Evolutionary conservation across 352 stramenopile species (phyloP).

Genomic region (Phytophthora crassamura): DNA sequence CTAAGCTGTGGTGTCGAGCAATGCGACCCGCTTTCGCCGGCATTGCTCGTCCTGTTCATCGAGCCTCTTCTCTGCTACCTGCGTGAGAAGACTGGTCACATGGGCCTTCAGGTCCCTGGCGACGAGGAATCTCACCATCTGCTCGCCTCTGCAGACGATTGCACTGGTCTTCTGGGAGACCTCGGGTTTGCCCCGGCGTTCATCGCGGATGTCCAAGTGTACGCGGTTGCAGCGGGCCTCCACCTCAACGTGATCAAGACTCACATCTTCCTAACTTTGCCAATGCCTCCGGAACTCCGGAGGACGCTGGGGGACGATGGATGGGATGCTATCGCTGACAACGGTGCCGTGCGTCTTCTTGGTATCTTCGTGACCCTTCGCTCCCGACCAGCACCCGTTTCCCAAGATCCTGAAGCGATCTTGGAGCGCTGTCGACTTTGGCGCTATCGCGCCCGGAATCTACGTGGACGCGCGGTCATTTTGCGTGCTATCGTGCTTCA

Average conservation of each 20-base stretch:
- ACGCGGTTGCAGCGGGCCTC: not conserved
- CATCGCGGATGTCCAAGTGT: not conserved
- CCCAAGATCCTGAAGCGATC: not conserved
- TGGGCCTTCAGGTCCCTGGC: not conserved
- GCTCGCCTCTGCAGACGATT: conserved; percentile 29
- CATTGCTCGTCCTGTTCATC: conserved; percentile 27
- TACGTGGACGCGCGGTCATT: conserved; percentile 2
- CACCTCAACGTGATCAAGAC: conserved; percentile 19
- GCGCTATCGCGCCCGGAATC: conserved; percentile 10
- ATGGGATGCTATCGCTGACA: conserved; percentile 5
- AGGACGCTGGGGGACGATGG: not conserved
- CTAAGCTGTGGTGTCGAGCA: conserved; percentile 23
- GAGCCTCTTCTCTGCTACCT: conserved; percentile 28
- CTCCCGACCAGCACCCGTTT: conserved; percentile 10
- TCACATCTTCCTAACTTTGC: conserved; percentile 6
- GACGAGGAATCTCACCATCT: not conserved
- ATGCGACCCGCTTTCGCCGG: conserved; percentile 30
- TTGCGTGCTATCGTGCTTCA: conserved; percentile 3
- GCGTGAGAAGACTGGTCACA: not conserved
- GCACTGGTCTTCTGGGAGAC: conserved; percentile 8
- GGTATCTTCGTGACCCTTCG: conserved; percentile 7
- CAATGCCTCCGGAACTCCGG: not conserved
- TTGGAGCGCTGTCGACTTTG: conserved; percentile 3
- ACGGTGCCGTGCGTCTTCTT: not conserved
- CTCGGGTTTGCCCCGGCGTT: conserved; percentile 1